Evolutionary conservation across 768 basidiomycete species (phyloP), one percentile per base, ranked within the genome.

Genomic region (Baorangia bicolor): DNA sequence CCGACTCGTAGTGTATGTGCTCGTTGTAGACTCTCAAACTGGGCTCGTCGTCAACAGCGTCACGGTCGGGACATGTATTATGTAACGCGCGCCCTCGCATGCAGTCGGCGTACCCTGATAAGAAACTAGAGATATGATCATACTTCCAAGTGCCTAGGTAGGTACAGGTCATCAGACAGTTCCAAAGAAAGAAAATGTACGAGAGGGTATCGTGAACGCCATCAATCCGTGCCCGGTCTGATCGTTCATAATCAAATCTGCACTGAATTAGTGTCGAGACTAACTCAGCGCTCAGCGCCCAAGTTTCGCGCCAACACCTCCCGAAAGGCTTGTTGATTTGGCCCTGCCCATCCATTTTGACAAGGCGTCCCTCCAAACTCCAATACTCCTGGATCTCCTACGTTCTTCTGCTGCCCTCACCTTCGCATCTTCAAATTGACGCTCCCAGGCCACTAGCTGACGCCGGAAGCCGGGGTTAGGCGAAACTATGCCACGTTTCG

Each of bases 401-500:
- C 59, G 59, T 23, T 64, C 69, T 21, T 47, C 46, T 30, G 57
- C 63, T 13, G 53, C 66, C 13, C 11, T 59, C 18, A 35, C 43
- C 58, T 63, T 71, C 8, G 58, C 61, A 2, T 62, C 66, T 9
- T 71, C 66, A 44, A 72, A 72, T 57, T 62, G 64, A 25, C 47
- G 44, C 13, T 68, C 73, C 70, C 75, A 80, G 4, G 35, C 40
- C 21, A 69, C 61, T 8, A 89, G 76, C 70, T 92, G 89, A 45
- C 70, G 67, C 49, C 81, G 74, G 69, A 91, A 90, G 10, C 86
- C 86, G 1, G 70, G n/a, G 63, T 90, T 92, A 0, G 89, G 89
- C 48, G 73, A 75, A 14, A 84, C 81, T 46, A 90, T 81, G 21
- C 75, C 72, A 20, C 89, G 86, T 46, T 81, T 79, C 35, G 77